Conservation (phyloP, 305 asterid genomes). For the Coffea humblotiana region DNA sequence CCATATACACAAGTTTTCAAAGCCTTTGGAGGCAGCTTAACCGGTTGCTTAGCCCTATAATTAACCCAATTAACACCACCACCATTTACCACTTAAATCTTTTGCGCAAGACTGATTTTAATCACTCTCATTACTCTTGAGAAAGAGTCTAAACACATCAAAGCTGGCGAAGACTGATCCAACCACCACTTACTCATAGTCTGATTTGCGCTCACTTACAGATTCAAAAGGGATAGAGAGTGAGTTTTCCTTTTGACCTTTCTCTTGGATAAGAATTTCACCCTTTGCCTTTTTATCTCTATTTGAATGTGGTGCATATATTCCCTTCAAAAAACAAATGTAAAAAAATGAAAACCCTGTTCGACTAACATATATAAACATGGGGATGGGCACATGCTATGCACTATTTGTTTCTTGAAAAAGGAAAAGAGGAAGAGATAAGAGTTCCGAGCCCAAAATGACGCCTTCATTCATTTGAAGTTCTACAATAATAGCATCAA, state of each 20-base stretch:
- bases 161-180: slow-evolving; percentile 8
- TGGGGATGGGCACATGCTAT: too few relatives aligned
- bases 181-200: slow-evolving; percentile 8
- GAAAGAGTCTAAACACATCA: slow-evolving; percentile 8
- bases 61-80: not conserved
- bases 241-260: not conserved
- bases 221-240: not conserved
- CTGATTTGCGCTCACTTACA: not conserved
- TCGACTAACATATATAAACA: too few relatives aligned
- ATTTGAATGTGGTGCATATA: not conserved
- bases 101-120: too few relatives aligned
- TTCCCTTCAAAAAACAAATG: not conserved
- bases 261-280: not conserved
- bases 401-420: too few relatives aligned
- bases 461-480: too few relatives aligned
- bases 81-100: not conserved
- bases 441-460: too few relatives aligned
- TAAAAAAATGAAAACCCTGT: too few relatives aligned
- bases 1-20: not conserved
- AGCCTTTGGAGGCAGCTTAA: slow-evolving; percentile 24
- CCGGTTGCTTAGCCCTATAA: not conserved
- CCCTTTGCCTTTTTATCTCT: not conserved
- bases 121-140: slow-evolving; percentile 22
- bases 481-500: too few relatives aligned
- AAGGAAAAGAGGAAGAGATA: too few relatives aligned